phyloP scores from a whole-genome alignment of 2,329 filamentous ascomycete species.

The Bimuria novae-zelandiae region DNA sequence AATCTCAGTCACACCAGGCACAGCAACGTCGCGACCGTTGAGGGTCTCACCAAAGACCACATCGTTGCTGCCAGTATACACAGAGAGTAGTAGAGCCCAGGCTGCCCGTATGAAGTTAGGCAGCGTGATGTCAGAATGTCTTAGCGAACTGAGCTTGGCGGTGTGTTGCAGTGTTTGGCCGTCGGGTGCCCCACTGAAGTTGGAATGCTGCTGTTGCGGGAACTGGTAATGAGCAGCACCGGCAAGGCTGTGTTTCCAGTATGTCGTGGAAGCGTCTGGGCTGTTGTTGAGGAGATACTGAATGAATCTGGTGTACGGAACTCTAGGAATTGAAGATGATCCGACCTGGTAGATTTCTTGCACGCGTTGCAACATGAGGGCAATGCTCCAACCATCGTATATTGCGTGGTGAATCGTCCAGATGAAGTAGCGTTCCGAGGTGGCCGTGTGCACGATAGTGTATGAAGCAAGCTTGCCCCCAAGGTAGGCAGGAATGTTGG shows the following conservation, averaged over 20 bases:
- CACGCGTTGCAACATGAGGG: constrained; percentile 36
- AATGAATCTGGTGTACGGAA: constrained; percentile 42
- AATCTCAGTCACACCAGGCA: constrained; percentile 40
- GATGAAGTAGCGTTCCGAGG: constrained; percentile 34
- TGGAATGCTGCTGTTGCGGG: constrained; percentile 33
- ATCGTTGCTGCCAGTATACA: constrained; percentile 35
- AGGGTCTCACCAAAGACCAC: constrained; percentile 43
- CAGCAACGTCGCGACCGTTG: constrained; percentile 41
- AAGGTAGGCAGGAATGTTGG: constrained; percentile 24
- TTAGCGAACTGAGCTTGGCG: constrained; percentile 26
- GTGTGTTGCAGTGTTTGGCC: constrained; percentile 30
- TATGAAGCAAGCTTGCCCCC: constrained; percentile 34
- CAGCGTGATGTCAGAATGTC: constrained; percentile 37
- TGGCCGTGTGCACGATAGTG: constrained; percentile 26
- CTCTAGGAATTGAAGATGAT: constrained; percentile 20
- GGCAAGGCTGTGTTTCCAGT: constrained; percentile 41
- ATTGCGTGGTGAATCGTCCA: constrained; percentile 49
- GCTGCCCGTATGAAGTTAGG: constrained; percentile 38
- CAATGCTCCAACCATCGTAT: constrained; percentile 48
- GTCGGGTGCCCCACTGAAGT: constrained; percentile 24
- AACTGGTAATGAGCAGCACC: constrained; percentile 40
- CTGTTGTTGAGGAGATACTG: constrained; percentile 34
- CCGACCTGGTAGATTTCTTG: constrained; percentile 32
- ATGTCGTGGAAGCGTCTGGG: constrained; percentile 27
- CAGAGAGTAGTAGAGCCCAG: constrained; percentile 36